Conservation (phyloP, 2,329 filamentous ascomycete genomes). For the Calonectria hawksworthii region DNA sequence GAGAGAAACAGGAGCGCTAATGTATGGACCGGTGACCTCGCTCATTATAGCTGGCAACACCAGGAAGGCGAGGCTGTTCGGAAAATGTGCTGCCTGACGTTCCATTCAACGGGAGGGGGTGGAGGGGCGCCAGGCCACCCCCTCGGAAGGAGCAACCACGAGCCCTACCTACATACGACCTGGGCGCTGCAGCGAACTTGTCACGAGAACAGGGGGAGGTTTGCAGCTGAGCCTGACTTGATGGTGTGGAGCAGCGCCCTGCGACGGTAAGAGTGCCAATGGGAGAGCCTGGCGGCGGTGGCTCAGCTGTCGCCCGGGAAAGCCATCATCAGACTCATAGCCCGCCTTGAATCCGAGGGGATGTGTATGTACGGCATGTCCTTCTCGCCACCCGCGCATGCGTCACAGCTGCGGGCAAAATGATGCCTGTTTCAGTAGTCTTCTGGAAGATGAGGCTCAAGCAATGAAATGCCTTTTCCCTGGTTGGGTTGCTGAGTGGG, state of each 20-base stretch:
- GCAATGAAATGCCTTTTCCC: neutral
- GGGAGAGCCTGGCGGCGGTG: conserved; percentile 21
- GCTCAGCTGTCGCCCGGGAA: conserved; percentile 38
- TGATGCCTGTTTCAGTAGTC: neutral
- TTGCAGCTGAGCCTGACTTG: conserved; percentile 30
- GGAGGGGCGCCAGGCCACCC: neutral
- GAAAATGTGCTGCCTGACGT: conserved; percentile 24
- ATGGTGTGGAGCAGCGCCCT: conserved; percentile 27
- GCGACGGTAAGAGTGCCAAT: conserved; percentile 20
- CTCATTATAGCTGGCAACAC: conserved; percentile 24
- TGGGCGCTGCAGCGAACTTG: conserved; percentile 5
- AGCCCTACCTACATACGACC: neutral
- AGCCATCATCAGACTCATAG: conserved; percentile 21
- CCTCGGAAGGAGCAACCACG: neutral
- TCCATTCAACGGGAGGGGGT: neutral
- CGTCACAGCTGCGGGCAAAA: neutral
- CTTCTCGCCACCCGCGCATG: neutral
- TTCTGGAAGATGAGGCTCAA: conserved; percentile 20
- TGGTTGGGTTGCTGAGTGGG: neutral
- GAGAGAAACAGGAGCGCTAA: neutral
- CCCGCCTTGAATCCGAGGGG: conserved; percentile 18
- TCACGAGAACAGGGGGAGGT: conserved; percentile 34
- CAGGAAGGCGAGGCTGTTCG: neutral
- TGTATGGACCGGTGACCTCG: neutral
- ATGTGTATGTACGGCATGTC: conserved; percentile 1